Base-by-base conservation (phyloP, 208 protist genomes). In the Herpetomonas muscarum region DNA sequence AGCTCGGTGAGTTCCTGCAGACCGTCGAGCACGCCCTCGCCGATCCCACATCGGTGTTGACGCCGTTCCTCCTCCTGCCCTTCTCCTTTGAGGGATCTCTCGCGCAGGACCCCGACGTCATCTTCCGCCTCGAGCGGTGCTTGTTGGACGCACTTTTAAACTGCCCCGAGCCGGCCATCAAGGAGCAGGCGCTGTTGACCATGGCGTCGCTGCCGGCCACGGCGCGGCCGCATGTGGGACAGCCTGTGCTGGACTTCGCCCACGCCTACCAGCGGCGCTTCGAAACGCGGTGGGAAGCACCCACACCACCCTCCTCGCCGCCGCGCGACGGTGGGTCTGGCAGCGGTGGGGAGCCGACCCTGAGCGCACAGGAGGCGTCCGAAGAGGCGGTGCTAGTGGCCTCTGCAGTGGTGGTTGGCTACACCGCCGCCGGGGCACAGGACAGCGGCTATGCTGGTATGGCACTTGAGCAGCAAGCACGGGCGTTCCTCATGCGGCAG, bases 191-290 rank as follows among this genome's bases (percentile, higher is more conserved):
- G n/a, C 65, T 87, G 30, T 29, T 83, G 10, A 75, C 84, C 6
- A 51, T 91, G 31, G 68, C 71, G 24, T 73, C 72, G 4, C 57
- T 91, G 32, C 84, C 84, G 0, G 41, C 60, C 2, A 68, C 73
- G 50, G 79, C 67, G 0, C 69, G 70, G n/a, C 62, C 46, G 44
- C 84, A 87, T 53, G 66, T 73, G 28, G 67, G 70, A 25, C 55
- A 68, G 26, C 74, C 79, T n/a, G 48, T 91, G 15, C 64, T 77
- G 5, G 79, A 91, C 44, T 83, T 79, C 45, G 64, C 81, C n/a
- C 41, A 69, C 29, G 36, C 57, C 10, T 53, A 2, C 37, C 42
- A 55, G 13, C 63, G 28, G 24, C 30, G 22, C 52, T 65, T 64
- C 26, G 63, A 53, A 34, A 37, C 50, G 60, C 67, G 49, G 21